These are phyloP conservation scores for Aspergillus saccharolyticus DNA, from an alignment of 495 filamentous ascomycete species.

Conservation along the genomic window DNA sequence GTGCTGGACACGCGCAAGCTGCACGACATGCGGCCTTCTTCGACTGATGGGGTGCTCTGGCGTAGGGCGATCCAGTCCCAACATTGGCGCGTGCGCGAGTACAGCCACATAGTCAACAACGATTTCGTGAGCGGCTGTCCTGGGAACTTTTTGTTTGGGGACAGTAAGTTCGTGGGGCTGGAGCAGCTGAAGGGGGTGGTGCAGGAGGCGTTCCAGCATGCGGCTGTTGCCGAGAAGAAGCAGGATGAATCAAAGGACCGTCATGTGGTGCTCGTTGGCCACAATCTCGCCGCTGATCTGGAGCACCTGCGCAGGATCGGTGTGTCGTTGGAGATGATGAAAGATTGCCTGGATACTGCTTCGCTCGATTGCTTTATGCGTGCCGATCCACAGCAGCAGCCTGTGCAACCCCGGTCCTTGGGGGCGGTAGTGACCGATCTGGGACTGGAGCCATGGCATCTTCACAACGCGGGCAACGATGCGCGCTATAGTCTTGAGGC, in stretches of 20 bases:
- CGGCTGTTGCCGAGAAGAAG: neutral
- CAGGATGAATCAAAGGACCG: slow-evolving; percentile 18
- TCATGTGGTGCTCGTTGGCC: slow-evolving; percentile 73
- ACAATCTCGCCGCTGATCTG: slow-evolving; percentile 63
- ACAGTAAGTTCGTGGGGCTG: slow-evolving; percentile 41
- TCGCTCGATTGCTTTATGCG: slow-evolving; percentile 31
- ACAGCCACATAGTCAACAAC: slow-evolving; percentile 56
- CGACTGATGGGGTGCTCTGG: slow-evolving; percentile 55
- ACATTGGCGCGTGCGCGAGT: slow-evolving; percentile 74
- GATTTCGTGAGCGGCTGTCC: slow-evolving; percentile 65
- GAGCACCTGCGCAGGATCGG: slow-evolving; percentile 55
- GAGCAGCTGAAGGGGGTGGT: slow-evolving; percentile 37
- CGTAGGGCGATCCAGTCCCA: slow-evolving; percentile 55
- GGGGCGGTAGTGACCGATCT: slow-evolving; percentile 57
- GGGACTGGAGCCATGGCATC: slow-evolving; percentile 53
- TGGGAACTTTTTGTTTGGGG: slow-evolving; percentile 71
- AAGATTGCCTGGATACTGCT: slow-evolving; percentile 66
- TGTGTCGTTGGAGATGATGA: slow-evolving; percentile 29
- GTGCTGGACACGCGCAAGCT: slow-evolving; percentile 68
- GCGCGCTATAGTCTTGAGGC: slow-evolving; percentile 77
- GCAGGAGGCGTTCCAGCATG: slow-evolving; percentile 38
- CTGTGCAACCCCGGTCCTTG: slow-evolving; percentile 46
- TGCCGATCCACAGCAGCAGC: slow-evolving; percentile 51
- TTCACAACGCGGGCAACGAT: slow-evolving; percentile 96
- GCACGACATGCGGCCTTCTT: slow-evolving; percentile 49